Evolutionary conservation across 768 basidiomycete genomes (phyloP), one percentile per base, ranked within the genome.

Genomic region (Floccularia luteovirens): DNA sequence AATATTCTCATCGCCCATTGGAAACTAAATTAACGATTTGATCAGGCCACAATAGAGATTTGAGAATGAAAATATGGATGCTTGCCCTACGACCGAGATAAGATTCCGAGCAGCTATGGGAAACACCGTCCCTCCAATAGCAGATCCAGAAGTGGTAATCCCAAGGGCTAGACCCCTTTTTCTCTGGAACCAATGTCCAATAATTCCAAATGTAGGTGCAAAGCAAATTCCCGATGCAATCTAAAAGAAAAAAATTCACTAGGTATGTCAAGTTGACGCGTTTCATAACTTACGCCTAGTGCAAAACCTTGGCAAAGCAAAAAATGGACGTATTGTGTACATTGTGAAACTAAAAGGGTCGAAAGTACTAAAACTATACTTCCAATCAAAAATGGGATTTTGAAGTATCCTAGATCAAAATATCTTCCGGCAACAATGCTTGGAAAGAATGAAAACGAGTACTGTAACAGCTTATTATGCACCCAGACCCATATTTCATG

Each of bases 1-100:
- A 84, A 58, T 33, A 79, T 70, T 8, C 81, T 70, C 68, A 82
- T 71, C 0, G 82, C 77, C 82, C 82, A 84, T 10, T 34, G 68
- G 65, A 56, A 85, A 85, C 3, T 80, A 30, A 30, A 30, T 30
- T 14, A 30, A 30, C 27, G 27, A 30, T 30, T 8, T 30, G 10
- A 14, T 14, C 27, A 30, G 14, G 27, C 27, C 27, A 30, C 27
- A 14, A 30, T 10, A 30, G 8, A 30, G 14, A 30, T 30, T 30
- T 30, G 27, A 30, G 22, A 10, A 16, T 16, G 32, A 16, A 6
- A n/a, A 30, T 24, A 12, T 31, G 23, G 12, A 36, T 31, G 17
- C 69, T 11, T 51, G 76, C 80, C 81, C 79, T 1, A 82, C 66
- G 40, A 55, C 43, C 0, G 64, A 58, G 40, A 81, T 66, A 14